Conservation (phyloP, 345 rosid genomes). For the Brassica incana region DNA sequence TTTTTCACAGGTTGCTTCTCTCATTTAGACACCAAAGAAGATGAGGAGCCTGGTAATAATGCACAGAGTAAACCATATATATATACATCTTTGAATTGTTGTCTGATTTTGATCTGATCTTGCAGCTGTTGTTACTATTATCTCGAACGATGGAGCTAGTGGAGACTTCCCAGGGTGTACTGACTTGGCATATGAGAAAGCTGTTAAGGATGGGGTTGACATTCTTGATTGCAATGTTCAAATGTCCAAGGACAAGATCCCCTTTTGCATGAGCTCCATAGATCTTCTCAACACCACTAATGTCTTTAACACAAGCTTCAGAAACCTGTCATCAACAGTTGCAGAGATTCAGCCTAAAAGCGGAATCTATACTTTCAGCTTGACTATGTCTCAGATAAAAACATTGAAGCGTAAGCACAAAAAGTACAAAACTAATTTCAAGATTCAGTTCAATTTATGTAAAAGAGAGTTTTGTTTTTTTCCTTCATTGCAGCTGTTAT, state of each 20-base stretch:
- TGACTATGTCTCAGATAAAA: constrained; percentile 46
- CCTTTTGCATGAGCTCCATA: constrained; percentile 50
- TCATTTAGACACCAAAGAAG: constrained; percentile 15
- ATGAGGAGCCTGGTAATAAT: constrained; percentile 27
- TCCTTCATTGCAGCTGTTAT: not conserved
- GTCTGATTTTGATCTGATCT: no score
- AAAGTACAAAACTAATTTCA: not conserved
- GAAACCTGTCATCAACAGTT: constrained; percentile 26
- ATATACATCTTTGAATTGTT: not conserved
- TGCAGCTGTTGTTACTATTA: not conserved
- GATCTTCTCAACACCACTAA: constrained; percentile 43
- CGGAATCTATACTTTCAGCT: constrained; percentile 46
- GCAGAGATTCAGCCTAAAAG: constrained; percentile 33
- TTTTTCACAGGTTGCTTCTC: constrained; percentile 35
- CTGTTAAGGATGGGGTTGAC: constrained; percentile 38
- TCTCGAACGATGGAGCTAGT: constrained; percentile 43
- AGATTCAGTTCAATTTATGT: no score
- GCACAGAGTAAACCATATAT: not conserved
- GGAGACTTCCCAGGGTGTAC: constrained; percentile 44
- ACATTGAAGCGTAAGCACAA: constrained; percentile 44
- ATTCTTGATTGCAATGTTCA: constrained; percentile 47
- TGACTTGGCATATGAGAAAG: constrained; percentile 42
- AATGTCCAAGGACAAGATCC: constrained; percentile 42
- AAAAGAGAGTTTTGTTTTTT: constrained; percentile 11
- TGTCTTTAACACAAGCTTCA: constrained; percentile 36